Evolutionary conservation across 1,284 basidiomycete species (phyloP), one percentile per base, ranked within the genome.

Genomic region (Cutaneotrichosporon sp.): DNA sequence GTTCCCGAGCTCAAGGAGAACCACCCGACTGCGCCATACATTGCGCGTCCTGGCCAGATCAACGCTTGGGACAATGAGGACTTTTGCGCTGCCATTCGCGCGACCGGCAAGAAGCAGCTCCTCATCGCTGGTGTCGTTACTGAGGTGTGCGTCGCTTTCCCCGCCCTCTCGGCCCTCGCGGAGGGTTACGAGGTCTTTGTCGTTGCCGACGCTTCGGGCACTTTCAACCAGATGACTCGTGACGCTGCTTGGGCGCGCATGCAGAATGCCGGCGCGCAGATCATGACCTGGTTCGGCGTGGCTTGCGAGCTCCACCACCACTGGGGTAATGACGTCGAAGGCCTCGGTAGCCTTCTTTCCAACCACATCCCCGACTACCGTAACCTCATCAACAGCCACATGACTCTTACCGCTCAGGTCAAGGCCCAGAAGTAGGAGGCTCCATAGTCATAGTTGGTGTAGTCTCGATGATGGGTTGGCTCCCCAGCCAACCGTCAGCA

Each of bases 61-160:
- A 65, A 65, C 46, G 64, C 60, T 7, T 65, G 64, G 64, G 64
- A 65, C 60, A 59, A 62, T 38, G 52, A 52, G n/a, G 64, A 65
- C n/a, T 65, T 65, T 55, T 57, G 60, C 46, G n/a, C 22, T 2
- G 64, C 64, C 30, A 57, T 65, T 46, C 58, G 56, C 57, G 58
- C 32, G 11, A 65, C 64, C 7, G 64, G 64, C 34, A 31, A 38
- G 30, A 62, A 62, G 47, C 64, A 65, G 60, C 56, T 65, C 36
- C 58, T 65, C 57, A 36, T 65, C 52, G 51, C 64, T 16, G 64
- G 64, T 22, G 46, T 65, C 14, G 60, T 65, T 32, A 65, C 64
- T 16, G 64, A 65, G 64, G 64, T 65, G 9, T 65, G 64, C 51
- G 60, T 65, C 22, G 57, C 57, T 16, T 65, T 65, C 60, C 21